These are phyloP conservation scores for Helicocarpus griseus DNA, from an alignment of 2,329 filamentous ascomycete genomes.

Conservation along the genomic window DNA sequence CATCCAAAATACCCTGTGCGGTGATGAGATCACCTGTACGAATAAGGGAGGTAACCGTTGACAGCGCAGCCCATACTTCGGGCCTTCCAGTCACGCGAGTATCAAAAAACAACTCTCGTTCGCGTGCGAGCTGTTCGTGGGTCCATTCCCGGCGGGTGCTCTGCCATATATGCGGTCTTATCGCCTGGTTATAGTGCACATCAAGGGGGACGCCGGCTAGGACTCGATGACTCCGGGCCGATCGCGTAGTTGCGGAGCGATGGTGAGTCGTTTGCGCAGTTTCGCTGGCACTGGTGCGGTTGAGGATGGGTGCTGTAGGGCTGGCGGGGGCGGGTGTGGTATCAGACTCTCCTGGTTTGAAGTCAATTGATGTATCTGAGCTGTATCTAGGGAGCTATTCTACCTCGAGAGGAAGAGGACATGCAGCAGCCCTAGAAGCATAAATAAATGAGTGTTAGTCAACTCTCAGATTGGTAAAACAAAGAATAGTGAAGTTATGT, in stretches of 20 bases:
- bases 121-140: conserved; percentile 54
- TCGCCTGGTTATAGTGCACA: conserved; percentile 61
- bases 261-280: conserved; percentile 8
- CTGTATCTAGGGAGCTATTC: background rate
- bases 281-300: conserved; percentile 6
- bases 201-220: conserved; percentile 24
- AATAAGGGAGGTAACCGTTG: conserved; percentile 57
- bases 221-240: conserved; percentile 9
- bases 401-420: conserved; percentile 26
- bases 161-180: conserved; percentile 57
- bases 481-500: background rate
- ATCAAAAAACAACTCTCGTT: conserved; percentile 80
- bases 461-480: background rate
- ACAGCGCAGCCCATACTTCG: conserved; percentile 73
- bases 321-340: conserved; percentile 3
- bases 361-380: background rate
- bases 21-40: conserved; percentile 54
- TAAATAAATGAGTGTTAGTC: background rate
- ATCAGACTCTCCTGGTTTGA: conserved; percentile 4
- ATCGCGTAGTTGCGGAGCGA: conserved; percentile 7
- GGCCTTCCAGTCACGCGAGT: conserved; percentile 67
- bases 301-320: conserved; percentile 8
- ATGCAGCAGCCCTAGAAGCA: conserved; percentile 30
- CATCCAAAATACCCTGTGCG: conserved; percentile 72
- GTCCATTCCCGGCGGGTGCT: conserved; percentile 60